These are phyloP conservation scores for Penicillium desertorum DNA, from an alignment of 495 filamentous ascomycete species.

Conservation along the genomic window DNA sequence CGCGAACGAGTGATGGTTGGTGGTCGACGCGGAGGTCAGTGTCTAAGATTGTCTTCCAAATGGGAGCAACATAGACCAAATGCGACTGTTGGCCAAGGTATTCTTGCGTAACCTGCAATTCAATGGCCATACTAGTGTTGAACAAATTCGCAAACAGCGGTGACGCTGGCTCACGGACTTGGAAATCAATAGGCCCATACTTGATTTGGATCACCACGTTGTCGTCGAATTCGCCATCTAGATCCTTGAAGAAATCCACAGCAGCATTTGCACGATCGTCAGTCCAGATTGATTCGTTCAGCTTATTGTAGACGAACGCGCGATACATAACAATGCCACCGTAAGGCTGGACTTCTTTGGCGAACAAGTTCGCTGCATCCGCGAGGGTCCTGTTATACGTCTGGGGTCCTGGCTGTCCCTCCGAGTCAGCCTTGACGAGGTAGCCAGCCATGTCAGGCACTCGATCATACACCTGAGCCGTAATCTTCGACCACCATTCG, in stretches of 20 bases:
- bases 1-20: slow-evolving; percentile 49
- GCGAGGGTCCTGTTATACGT: slow-evolving; percentile 69
- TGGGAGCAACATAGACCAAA: slow-evolving; percentile 62
- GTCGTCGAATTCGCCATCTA: slow-evolving; percentile 66
- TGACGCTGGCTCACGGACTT: slow-evolving; percentile 68
- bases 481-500: slow-evolving; percentile 60
- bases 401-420: slow-evolving; percentile 68
- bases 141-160: slow-evolving; percentile 65
- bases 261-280: slow-evolving; percentile 69
- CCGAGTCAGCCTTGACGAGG: slow-evolving; percentile 71
- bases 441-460: slow-evolving; percentile 70
- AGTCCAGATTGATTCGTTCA: slow-evolving; percentile 60
- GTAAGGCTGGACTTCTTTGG: slow-evolving; percentile 56
- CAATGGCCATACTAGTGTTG: slow-evolving; percentile 60
- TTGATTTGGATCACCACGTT: slow-evolving; percentile 75
- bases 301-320: slow-evolving; percentile 68
- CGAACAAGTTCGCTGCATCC: slow-evolving; percentile 70
- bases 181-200: slow-evolving; percentile 74
- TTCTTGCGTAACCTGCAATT: slow-evolving; percentile 66
- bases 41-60: slow-evolving; percentile 67
- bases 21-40: slow-evolving; percentile 64
- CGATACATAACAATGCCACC: slow-evolving; percentile 72
- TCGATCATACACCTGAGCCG: slow-evolving; percentile 55
- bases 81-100: slow-evolving; percentile 73
- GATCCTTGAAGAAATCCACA: slow-evolving; percentile 62